Percentiles rank a stretch among this genome's conserved stretches.
Evolutionary conservation across 1,284 basidiomycete genomes (phyloP).

Genomic region (Lentinus polychrous): DNA sequence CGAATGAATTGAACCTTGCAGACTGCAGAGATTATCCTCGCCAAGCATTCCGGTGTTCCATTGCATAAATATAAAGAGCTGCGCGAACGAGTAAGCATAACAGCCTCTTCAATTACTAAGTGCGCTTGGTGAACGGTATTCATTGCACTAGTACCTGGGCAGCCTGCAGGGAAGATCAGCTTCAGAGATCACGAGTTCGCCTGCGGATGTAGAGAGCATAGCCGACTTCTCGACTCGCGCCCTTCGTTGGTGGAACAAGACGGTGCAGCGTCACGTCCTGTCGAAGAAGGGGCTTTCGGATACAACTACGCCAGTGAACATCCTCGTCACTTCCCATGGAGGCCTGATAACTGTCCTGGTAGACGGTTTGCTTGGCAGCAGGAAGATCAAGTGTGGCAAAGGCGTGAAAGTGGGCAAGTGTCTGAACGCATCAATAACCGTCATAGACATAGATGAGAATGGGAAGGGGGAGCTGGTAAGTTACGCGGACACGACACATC

Average conservation of each 20-base stretch:
- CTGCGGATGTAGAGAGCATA: conserved; percentile 26
- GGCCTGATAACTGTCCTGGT: conserved; percentile 53
- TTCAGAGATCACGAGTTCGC: neutral
- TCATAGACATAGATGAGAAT: conserved; percentile 42
- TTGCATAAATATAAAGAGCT: conserved; percentile 40
- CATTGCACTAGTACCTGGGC: conserved; percentile 48
- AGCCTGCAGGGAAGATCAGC: conserved; percentile 44
- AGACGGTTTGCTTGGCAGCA: conserved; percentile 34
- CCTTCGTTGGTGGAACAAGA: conserved; percentile 52
- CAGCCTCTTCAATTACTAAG: neutral
- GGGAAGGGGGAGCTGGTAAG: conserved; percentile 39
- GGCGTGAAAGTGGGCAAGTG: conserved; percentile 38
- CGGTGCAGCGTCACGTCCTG: conserved; percentile 32
- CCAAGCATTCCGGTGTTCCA: conserved; percentile 39
- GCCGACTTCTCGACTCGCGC: conserved; percentile 39
- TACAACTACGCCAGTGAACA: conserved; percentile 27
- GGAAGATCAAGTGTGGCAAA: conserved; percentile 29
- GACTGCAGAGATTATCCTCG: conserved; percentile 61
- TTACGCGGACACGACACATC: conserved; percentile 51
- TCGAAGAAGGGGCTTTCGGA: conserved; percentile 4
- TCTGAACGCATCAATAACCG: conserved; percentile 53
- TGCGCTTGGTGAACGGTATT: neutral
- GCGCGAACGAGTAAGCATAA: conserved; percentile 50
- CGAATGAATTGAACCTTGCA: conserved; percentile 19
- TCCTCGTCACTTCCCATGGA: conserved; percentile 63